A percentile compares a stretch with the other conserved stretches of the same genome.
phyloP scores from a whole-genome alignment of 163 green algal genomes.

The Scenedesmus sp. region DNA sequence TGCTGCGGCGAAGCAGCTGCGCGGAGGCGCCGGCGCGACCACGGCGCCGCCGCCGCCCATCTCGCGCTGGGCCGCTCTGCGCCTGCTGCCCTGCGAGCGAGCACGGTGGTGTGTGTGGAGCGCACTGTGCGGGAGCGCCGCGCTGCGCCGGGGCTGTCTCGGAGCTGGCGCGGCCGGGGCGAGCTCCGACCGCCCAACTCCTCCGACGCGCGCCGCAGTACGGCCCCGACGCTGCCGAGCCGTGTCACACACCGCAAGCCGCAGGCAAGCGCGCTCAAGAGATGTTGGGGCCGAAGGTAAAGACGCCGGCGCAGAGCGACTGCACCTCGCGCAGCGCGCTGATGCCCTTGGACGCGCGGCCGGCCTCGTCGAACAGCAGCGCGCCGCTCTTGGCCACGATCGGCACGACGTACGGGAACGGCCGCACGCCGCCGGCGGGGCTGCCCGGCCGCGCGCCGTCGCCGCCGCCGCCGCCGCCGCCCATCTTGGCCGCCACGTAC shows the following conservation, averaged over 20 bases:
- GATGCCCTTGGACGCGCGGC: conserved; percentile 32
- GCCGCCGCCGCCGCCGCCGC: not conserved
- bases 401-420: conserved; percentile 43
- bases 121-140: too few relatives aligned
- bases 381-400: conserved; percentile 45
- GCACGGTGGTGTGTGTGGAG: too few relatives aligned
- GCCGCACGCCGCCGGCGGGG: not conserved
- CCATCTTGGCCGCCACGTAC: conserved; percentile 43
- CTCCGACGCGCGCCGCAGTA: not conserved
- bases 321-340: conserved; percentile 33
- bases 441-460: not conserved
- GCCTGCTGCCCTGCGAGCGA: too few relatives aligned
- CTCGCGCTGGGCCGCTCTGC: too few relatives aligned
- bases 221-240: too few relatives aligned
- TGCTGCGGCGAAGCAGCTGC: too few relatives aligned
- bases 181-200: not conserved
- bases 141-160: not conserved
- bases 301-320: conserved; percentile 42
- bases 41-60: too few relatives aligned
- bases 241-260: too few relatives aligned
- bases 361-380: conserved; percentile 46
- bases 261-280: conserved; percentile 12
- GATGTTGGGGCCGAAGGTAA: conserved; percentile 44
- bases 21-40: too few relatives aligned
- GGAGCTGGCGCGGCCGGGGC: not conserved